Base-by-base conservation (phyloP, 2,329 filamentous ascomycete genomes). In the Westerdykella aurantiaca region DNA sequence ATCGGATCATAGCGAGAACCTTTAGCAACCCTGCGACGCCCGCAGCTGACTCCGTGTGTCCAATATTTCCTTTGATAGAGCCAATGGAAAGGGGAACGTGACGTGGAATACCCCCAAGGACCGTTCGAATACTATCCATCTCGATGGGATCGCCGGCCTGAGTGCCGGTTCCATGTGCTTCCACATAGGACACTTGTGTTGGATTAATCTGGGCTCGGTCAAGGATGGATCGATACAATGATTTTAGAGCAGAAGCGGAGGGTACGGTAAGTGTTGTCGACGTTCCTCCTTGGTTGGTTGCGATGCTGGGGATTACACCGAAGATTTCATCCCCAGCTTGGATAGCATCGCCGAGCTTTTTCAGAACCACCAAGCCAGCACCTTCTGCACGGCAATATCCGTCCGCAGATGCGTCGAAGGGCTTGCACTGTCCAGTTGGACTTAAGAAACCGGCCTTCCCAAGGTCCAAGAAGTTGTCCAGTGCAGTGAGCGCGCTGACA, bases 321-420 rank as follows among this genome's bases (percentile, higher is more conserved):
- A 72, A 45, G 23, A 80, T 71, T 3, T 62, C 61, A 48, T 61
- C 77, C 1, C 73, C 73, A 38, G 80, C 77, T 2, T 67, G 68
- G 14, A 72, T 42, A 2, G 78, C 78, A 52, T 75, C 68, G n/a
- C 68, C 61, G 2, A 79, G 56, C 6, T 68, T 58, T 57, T 80
- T 80, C 21, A 80, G 47, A 4, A 79, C 64, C 3, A 80, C 62
- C 6, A 70, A 61, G 0, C 67, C 76, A 23, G 71, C 65, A 7
- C 68, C 76, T 41, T 80, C 77, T 2, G 64, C 74, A 12, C 77
- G 70, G 46, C 74, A 78, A 47, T 79, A 80, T 5, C 77, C 77
- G 55, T 78, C 73, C 0, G 75, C 77, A 1, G 25, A 16, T 3
- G 38, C 34, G 18, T 61, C 56, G 31, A 61, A 61, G 4, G 56